A percentile compares a stretch with the other conserved stretches of the same genome.
Evolutionary conservation across 345 rosid species (phyloP).

Genomic region (Eucalyptus erythrocorys): DNA sequence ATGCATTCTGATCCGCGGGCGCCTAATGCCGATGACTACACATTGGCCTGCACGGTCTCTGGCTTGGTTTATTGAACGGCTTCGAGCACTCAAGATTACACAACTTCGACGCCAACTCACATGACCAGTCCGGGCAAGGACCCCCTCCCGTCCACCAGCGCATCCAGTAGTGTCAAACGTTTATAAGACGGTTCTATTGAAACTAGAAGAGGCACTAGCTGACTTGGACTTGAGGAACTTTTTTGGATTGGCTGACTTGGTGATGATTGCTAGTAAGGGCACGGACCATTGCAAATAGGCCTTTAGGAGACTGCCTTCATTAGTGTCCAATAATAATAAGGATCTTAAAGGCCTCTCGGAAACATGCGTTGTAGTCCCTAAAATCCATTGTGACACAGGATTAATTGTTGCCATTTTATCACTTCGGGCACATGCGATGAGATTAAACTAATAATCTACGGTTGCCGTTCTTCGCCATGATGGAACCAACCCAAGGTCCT

Average conservation of each 20-base stretch:
- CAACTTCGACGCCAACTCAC: too few relatives aligned
- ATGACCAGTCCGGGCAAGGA: too few relatives aligned
- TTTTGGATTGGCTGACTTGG: background rate
- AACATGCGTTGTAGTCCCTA: too few relatives aligned
- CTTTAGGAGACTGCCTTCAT: background rate
- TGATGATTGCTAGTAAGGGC: background rate
- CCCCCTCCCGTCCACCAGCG: too few relatives aligned
- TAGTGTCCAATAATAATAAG: too few relatives aligned
- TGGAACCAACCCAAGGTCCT: background rate
- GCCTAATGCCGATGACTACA: slow-evolving; percentile 5
- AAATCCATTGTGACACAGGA: rapidly evolving
- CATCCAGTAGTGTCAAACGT: background rate
- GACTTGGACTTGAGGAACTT: background rate
- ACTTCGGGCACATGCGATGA: too few relatives aligned
- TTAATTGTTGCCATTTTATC: too few relatives aligned
- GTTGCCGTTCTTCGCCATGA: background rate
- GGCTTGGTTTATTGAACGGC: slow-evolving; percentile 9
- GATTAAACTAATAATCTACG: too few relatives aligned
- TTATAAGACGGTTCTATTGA: background rate
- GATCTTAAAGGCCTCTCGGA: background rate
- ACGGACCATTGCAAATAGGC: rapidly evolving
- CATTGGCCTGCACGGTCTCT: slow-evolving; percentile 15
- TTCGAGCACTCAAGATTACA: background rate
- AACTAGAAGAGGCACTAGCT: background rate
- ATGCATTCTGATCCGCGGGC: slow-evolving; percentile 6